Conservation (phyloP, 768 basidiomycete species). For the Auricularia cornea region DNA sequence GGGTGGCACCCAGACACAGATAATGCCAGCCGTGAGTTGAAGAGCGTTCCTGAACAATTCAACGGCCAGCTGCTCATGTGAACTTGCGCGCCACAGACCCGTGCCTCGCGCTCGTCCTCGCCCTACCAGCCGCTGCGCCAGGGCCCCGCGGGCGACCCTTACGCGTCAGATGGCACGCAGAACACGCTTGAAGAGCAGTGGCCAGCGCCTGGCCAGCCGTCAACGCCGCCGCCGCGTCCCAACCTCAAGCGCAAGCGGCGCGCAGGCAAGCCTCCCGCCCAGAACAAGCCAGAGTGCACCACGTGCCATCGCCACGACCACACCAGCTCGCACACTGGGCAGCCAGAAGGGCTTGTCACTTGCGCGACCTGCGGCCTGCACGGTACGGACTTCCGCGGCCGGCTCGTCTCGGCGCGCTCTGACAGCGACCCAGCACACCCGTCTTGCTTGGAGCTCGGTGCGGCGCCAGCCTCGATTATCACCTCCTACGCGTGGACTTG, state of each 20-base stretch:
- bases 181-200: too few species aligned
- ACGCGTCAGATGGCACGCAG: not conserved
- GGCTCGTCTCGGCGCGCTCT: too few species aligned
- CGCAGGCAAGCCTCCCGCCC: not conserved
- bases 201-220: not conserved
- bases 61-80: too few species aligned
- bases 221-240: not conserved
- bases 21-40: too few species aligned
- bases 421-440: slow-evolving; percentile 89
- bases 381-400: not conserved
- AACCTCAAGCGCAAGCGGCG: not conserved
- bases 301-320: not conserved
- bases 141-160: not conserved
- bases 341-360: not conserved
- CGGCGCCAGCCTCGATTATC: slow-evolving; percentile 52
- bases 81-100: not conserved
- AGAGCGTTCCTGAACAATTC: too few species aligned
- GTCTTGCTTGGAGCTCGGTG: slow-evolving; percentile 64
- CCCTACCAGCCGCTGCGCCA: not conserved
- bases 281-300: not conserved
- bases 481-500: slow-evolving; percentile 79
- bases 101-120: not conserved
- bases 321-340: not conserved
- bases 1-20: too few species aligned
- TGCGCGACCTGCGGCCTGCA: not conserved